Evolutionary conservation across 176 grass and related monocot species (phyloP), one percentile per base, ranked within the genome.

Genomic region (Musa schizocarpa): DNA sequence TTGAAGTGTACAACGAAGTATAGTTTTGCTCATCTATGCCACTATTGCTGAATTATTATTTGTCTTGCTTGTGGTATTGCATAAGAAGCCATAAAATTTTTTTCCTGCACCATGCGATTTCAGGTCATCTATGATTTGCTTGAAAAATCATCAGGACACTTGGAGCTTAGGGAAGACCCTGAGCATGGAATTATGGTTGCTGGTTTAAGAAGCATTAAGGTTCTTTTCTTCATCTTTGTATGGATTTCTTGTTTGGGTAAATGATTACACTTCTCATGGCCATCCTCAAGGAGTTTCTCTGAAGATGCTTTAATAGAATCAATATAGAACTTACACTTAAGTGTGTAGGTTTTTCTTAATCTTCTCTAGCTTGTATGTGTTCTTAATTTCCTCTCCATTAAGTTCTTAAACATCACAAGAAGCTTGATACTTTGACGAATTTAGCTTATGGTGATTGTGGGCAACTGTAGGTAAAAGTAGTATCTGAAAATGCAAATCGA

Each of bases 1-100:
- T 99, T 68, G 96, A 99, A 99, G 96, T 99, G 54, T 99, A 99
- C 78, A 99, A 99, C 72, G 96, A 99, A 86, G 96, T 99, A 84
- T 65, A 63, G 34, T 76, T 12, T 43, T 22, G 53, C 52, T 43
- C 57, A 65, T 53, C 54, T 63, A 6, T 74, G 13, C 63, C 65
- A 63, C 63, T 34, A 65, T 58, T 68, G 5, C 76, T n/a, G 29
- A 43, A 43, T 1, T 54, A 57, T 8, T 55, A 78, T 16, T 26
- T 66, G 12, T 54, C 69, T 29, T 56, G 75, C 29, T 65, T n/a
- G 49, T 54, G 13, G 14, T n/a, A 70, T 25, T 73, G 20, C 78
- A 63, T 66, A 70, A 70, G 16, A 57, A 13, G 21, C 76, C 54
- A 70, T 73, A 82, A 71, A 56, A 59, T 13, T 66, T 77, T 79